A percentile compares a stretch with the other conserved stretches of the same genome.
phyloP scores from a whole-genome alignment of 768 basidiomycete genomes.

The Auricularia sp. region DNA sequence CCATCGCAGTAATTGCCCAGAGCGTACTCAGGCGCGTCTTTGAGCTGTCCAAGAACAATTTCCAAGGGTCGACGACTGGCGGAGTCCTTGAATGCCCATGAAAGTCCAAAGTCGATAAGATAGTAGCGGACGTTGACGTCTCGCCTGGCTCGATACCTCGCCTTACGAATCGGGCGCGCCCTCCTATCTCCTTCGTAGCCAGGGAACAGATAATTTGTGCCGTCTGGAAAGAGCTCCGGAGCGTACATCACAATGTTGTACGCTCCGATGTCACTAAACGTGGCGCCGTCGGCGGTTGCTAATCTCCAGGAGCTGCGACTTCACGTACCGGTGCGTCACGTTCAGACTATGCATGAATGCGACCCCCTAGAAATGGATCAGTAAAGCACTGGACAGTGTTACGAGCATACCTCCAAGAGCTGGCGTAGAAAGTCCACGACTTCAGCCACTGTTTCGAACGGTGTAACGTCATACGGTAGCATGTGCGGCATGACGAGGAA shows the following conservation, averaged over 20 bases:
- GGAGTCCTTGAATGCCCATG: no score
- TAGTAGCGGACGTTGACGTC: no score
- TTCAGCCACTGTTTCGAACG: constrained; percentile 25
- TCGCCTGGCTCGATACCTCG: no score
- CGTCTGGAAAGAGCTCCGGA: neutral
- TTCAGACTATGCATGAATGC: constrained; percentile 27
- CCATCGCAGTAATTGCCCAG: no score
- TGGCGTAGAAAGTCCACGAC: constrained; percentile 21
- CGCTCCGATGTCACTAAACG: neutral
- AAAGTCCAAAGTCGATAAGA: no score
- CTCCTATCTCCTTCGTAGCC: neutral
- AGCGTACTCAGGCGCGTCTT: no score
- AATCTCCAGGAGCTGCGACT: no score
- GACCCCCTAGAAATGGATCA: constrained; percentile 16
- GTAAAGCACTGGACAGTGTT: neutral
- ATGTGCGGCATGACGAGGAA: constrained; percentile 30
- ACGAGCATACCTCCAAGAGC: constrained; percentile 21
- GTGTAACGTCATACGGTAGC: constrained; percentile 26
- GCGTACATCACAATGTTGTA: neutral
- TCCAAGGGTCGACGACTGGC: no score
- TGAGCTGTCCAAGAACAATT: no score
- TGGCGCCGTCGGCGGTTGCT: neutral
- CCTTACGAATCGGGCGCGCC: no score
- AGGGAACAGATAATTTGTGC: neutral
- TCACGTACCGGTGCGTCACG: constrained; percentile 26